Evolutionary conservation across 129 eudicot species (phyloP), one percentile per base, ranked within the genome.

Genomic region (Flaveria sonorensis): DNA sequence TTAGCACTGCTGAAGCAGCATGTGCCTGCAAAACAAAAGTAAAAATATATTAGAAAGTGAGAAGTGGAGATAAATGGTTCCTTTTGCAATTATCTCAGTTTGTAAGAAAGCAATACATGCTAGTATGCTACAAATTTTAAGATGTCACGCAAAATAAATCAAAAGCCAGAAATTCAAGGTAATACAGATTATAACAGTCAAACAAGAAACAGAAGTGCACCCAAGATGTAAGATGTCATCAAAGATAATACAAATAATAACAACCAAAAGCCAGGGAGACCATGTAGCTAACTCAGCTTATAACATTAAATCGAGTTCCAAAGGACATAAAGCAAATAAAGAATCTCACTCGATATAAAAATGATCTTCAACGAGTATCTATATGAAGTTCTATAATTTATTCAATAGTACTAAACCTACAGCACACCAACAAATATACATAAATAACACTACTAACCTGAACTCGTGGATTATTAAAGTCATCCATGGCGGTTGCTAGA

Each of bases 401-500:
- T 23, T 11, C n/a, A 3, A 10, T n/a, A 20, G 28, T 75, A 42
- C 51, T 62, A 46, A 75, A 63, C 68, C 63, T 10, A 65, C 73
- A 76, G 46, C 57, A 67, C 13, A 14, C 47, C 19, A 57, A 59
- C 52, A 78, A 20, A 45, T 20, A 45, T n/a, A 13, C 62, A 28
- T 66, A 73, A 19, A 73, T 26, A 66, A 30, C 70, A 73, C 62
- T 16, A 76, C 89, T 67, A 62, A 94, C 98, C 97, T 94, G 98
- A 23, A 94, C 99, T 68, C 99, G 84, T 1, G 99, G 97, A 83
- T 88, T 94, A 60, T 87, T 88, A 82, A 94, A 87, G 80, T 94
- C 97, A 76, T 94, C 99, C 99, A 94, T 94, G 16, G 99, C 92
- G 50, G 85, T 78, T 68, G 97, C 99, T 40, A 94, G 76, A 43